Conservation (phyloP, 1,139 yeast species). For the Nematodospora anomalae region DNA sequence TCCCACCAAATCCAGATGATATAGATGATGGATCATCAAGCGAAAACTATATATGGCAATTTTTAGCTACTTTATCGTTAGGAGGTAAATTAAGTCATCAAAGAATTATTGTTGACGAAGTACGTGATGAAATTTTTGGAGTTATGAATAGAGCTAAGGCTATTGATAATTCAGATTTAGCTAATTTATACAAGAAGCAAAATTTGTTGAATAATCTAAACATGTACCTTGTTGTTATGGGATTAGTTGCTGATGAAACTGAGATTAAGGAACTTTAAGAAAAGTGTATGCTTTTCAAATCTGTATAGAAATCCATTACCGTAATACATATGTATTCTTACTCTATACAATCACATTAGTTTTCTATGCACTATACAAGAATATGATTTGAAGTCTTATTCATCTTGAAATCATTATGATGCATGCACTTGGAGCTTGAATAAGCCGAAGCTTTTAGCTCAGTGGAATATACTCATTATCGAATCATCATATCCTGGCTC, state of each 20-base stretch:
- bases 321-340: conserved; percentile 10
- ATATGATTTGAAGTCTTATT: no score
- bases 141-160: conserved; percentile 82
- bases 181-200: conserved; percentile 55
- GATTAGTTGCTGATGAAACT: conserved; percentile 79
- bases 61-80: conserved; percentile 87
- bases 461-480: conserved; percentile 5
- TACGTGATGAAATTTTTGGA: conserved; percentile 89
- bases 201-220: conserved; percentile 81
- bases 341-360: conserved; percentile 1
- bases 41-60: conserved; percentile 87
- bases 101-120: conserved; percentile 91
- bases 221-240: conserved; percentile 94
- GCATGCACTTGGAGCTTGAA: not conserved
- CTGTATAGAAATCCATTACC: no score
- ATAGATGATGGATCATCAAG: conserved; percentile 64
- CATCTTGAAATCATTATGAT: not conserved
- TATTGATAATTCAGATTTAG: conserved; percentile 52
- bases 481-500: conserved; percentile 3
- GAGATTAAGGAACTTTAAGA: conserved; percentile 54
- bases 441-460: conserved; percentile 7
- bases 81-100: conserved; percentile 94
- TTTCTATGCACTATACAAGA: no score
- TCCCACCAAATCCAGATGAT: conserved; percentile 69
- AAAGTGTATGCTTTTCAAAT: no score